A percentile compares a stretch with the other conserved stretches of the same genome.
phyloP scores from a whole-genome alignment of 495 filamentous ascomycete genomes.

The Hypoxylon perforatum region DNA sequence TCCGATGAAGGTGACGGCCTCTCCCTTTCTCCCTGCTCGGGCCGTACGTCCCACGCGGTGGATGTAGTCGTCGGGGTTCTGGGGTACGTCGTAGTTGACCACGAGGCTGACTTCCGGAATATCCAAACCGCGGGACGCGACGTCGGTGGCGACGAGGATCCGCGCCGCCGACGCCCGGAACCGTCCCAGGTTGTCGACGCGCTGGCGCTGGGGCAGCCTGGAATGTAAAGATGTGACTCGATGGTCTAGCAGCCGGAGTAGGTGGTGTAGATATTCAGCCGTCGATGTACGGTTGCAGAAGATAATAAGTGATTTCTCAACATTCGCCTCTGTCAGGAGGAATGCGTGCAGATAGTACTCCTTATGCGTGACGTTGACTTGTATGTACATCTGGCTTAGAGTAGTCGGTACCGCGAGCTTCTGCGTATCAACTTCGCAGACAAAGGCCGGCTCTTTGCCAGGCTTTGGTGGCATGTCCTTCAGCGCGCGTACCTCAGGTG shows the following conservation, averaged over 20 bases:
- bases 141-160: conserved; percentile 93
- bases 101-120: conserved; percentile 92
- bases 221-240: conserved; percentile 92
- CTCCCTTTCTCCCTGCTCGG: conserved; percentile 83
- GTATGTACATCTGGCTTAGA: conserved; percentile 84
- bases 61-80: conserved; percentile 96
- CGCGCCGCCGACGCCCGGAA: conserved; percentile 93
- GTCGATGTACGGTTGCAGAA: conserved; percentile 95
- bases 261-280: conserved; percentile 85
- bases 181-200: conserved; percentile 85
- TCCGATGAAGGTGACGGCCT: conserved; percentile 87
- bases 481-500: conserved; percentile 87
- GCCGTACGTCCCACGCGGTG: conserved; percentile 96
- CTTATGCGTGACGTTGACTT: conserved; percentile 87
- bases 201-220: conserved; percentile 80
- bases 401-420: conserved; percentile 78
- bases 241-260: conserved; percentile 85
- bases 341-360: conserved; percentile 95
- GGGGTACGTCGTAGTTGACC: conserved; percentile 93
- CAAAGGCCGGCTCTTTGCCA: conserved; percentile 78
- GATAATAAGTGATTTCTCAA: conserved; percentile 80
- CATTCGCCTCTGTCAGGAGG: conserved; percentile 80
- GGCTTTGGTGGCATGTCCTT: conserved; percentile 76
- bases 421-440: conserved; percentile 87
- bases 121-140: conserved; percentile 94